These are phyloP conservation scores for Malassezia yamatoensis DNA, from an alignment of 1,284 basidiomycete genomes.

Conservation along the genomic window DNA sequence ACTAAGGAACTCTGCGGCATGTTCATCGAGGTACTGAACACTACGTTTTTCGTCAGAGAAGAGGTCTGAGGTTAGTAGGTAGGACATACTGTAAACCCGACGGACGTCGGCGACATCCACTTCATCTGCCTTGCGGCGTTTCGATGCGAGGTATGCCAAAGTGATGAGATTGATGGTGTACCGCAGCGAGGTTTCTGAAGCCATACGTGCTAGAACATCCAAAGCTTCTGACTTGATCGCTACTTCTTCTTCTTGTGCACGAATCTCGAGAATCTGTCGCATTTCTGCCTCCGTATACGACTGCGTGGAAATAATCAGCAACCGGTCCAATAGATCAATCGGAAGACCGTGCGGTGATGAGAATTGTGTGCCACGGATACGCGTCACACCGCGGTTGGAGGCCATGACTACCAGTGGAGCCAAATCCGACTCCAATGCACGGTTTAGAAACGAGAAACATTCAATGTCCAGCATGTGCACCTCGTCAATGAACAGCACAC, in stretches of 20 bases:
- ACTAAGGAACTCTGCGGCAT: slow-evolving; percentile 60
- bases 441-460: slow-evolving; percentile 96
- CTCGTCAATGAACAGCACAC: slow-evolving; percentile 55
- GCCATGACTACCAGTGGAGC: slow-evolving; percentile 97
- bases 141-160: slow-evolving; percentile 70
- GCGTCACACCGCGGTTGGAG: slow-evolving; percentile 85
- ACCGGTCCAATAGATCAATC: slow-evolving; percentile 83
- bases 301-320: slow-evolving; percentile 86
- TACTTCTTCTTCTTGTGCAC: slow-evolving; percentile 92
- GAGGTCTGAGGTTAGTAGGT: slow-evolving; percentile 17
- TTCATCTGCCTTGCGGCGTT: slow-evolving; percentile 61
- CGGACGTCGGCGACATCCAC: slow-evolving; percentile 76
- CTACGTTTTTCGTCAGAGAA: slow-evolving; percentile 94
- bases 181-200: slow-evolving; percentile 61
- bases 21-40: slow-evolving; percentile 75
- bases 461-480: slow-evolving; percentile 97
- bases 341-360: slow-evolving; percentile 88
- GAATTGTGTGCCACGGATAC: slow-evolving; percentile 89
- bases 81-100: slow-evolving; percentile 56
- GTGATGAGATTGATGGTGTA: slow-evolving; percentile 88
- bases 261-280: slow-evolving; percentile 82
- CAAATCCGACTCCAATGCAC: slow-evolving; percentile 84
- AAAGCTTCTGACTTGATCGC: slow-evolving; percentile 66
- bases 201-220: slow-evolving; percentile 72
- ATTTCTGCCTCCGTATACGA: slow-evolving; percentile 78